phyloP scores from a whole-genome alignment of 352 stramenopile genomes.

The Thalassiosira exigua region DNA sequence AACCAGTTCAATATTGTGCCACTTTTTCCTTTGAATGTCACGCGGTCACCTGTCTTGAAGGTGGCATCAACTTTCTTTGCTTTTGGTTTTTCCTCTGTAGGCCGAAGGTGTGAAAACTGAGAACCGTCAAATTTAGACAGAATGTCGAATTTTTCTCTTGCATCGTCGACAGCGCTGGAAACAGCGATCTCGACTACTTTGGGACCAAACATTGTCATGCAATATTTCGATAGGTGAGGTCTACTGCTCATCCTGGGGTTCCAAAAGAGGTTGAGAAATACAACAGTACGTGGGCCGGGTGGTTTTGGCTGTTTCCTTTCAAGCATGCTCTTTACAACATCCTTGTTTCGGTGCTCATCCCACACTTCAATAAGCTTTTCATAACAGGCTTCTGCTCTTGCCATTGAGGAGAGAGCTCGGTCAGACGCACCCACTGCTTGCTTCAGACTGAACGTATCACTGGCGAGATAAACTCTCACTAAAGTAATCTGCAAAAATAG shows the following conservation, averaged over 20 bases:
- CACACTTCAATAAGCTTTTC: slow-evolving; percentile 17
- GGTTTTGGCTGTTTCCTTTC: slow-evolving; percentile 14
- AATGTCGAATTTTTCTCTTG: slow-evolving; percentile 15
- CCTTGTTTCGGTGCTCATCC: slow-evolving; percentile 20
- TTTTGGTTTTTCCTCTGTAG: background rate
- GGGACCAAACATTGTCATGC: slow-evolving; percentile 35
- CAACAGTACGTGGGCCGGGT: slow-evolving; percentile 21
- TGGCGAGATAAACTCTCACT: slow-evolving; percentile 18
- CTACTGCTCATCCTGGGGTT: slow-evolving; percentile 17
- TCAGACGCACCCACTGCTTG: slow-evolving; percentile 19
- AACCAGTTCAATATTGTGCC: slow-evolving; percentile 12
- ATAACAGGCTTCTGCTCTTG: slow-evolving; percentile 27
- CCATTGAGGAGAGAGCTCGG: slow-evolving; percentile 21
- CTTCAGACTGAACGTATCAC: slow-evolving; percentile 14
- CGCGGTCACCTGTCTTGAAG: slow-evolving; percentile 21
- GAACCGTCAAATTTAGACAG: slow-evolving; percentile 30
- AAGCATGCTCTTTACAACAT: slow-evolving; percentile 24
- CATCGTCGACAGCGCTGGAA: slow-evolving; percentile 1
- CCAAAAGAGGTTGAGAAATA: slow-evolving; percentile 31
- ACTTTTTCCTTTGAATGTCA: slow-evolving; percentile 20
- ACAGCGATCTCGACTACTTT: slow-evolving; percentile 34
- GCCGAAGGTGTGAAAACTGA: slow-evolving; percentile 34
- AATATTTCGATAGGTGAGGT: background rate
- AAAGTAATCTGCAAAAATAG: slow-evolving; percentile 21
- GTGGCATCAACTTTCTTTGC: background rate